Percentiles rank a stretch among this genome's conserved stretches.
phyloP scores from a whole-genome alignment of 768 basidiomycete species.

The Lentinula sp. region DNA sequence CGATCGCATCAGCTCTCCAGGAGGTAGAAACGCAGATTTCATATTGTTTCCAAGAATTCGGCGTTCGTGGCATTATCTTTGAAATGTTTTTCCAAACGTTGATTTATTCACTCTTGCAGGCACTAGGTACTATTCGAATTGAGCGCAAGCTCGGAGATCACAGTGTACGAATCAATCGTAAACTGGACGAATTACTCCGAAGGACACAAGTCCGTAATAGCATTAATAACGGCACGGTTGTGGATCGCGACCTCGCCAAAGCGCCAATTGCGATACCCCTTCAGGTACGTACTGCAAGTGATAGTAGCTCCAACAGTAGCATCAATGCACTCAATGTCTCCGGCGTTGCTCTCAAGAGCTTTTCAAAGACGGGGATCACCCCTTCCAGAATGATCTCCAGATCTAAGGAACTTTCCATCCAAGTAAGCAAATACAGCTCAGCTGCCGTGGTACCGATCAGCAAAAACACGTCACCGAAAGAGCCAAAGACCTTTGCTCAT shows the following conservation, averaged over 20 bases:
- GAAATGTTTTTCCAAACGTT: not conserved
- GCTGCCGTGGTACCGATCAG: not conserved
- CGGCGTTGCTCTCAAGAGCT: not conserved
- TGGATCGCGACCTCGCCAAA: not conserved
- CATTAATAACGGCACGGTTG: not conserved
- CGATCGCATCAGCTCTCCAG: not conserved
- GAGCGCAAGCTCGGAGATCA: conserved; percentile 7
- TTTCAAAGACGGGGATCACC: not conserved
- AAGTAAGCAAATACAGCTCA: not conserved
- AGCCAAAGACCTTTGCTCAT: not conserved
- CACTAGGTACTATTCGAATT: conserved; percentile 2
- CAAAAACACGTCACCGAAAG: not conserved
- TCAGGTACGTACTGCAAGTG: not conserved
- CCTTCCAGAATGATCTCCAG: not conserved
- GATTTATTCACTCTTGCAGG: not conserved
- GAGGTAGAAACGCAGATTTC: conserved; percentile 8
- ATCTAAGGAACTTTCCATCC: not conserved
- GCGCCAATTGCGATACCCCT: not conserved
- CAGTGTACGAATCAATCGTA: conserved; percentile 6
- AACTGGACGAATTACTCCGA: conserved; percentile 8
- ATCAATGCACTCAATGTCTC: not conserved
- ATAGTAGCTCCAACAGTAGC: not conserved
- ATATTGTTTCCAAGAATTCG: conserved; percentile 8
- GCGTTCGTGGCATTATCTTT: not conserved
- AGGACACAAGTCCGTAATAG: not conserved